Conservation (phyloP, 306 rosid species). For the Vicia villosa region DNA sequence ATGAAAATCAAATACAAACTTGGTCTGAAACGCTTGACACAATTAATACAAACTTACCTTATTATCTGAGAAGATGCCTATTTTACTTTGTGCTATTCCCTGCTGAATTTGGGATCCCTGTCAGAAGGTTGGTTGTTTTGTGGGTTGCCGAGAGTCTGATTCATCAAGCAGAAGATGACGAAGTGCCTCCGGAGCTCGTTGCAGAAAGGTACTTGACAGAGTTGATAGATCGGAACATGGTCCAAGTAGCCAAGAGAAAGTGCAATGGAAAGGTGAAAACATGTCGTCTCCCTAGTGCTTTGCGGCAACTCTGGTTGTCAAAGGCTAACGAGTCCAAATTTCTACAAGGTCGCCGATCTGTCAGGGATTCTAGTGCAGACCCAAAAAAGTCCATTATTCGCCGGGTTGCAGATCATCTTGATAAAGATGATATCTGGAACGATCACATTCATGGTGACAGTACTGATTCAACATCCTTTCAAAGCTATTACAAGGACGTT, state of each 20-base stretch:
- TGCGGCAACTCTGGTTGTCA: constrained; percentile 12
- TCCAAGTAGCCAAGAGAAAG: constrained; percentile 36
- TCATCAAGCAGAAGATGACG: background rate
- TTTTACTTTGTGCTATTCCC: constrained; percentile 37
- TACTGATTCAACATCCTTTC: background rate
- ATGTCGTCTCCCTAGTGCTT: constrained; percentile 35
- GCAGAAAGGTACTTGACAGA: constrained; percentile 31
- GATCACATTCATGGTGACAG: constrained; percentile 23
- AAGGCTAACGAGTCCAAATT: background rate
- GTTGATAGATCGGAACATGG: constrained; percentile 34
- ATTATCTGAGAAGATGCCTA: constrained; percentile 16
- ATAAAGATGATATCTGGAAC: background rate
- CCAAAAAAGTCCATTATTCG: background rate
- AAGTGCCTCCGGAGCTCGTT: constrained; percentile 22
- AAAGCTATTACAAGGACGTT: constrained; percentile 1
- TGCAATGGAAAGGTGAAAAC: constrained; percentile 38
- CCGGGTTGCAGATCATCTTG: constrained; percentile 19
- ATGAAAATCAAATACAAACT: background rate
- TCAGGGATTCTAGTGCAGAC: background rate
- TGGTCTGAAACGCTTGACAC: constrained; percentile 1
- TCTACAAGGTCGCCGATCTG: background rate
- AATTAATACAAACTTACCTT: background rate
- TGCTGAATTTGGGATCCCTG: constrained; percentile 35
- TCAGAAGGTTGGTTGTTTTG: constrained; percentile 38
- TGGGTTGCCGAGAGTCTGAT: constrained; percentile 47